Evolutionary conservation across 1,284 basidiomycete genomes (phyloP), one percentile per base, ranked within the genome.

Genomic region (Lignosus rhinocerotis): DNA sequence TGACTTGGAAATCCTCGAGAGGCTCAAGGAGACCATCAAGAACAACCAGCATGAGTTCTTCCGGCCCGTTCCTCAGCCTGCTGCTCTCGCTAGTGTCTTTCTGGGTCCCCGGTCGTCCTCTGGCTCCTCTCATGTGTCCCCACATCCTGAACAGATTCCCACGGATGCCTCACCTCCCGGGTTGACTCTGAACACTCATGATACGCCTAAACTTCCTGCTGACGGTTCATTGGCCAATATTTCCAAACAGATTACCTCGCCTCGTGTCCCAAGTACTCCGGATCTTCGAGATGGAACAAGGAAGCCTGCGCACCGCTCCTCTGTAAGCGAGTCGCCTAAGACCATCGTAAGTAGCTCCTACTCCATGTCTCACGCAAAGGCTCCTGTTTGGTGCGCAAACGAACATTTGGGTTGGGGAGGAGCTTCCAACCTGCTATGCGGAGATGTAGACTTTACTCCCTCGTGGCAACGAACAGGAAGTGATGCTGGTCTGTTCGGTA

Each of bases 1-100:
- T 66, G 88, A 90, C 73, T 78, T 90, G 60, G 86, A 88, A 69
- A 80, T 84, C 46, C 78, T 90, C 59, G 84, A 90, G 72, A 83
- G 83, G 56, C 81, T 91, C 69, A 91, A 91, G 71, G 75, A 82
- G 39, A 76, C 81, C 54, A 90, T 91, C 72, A 87, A 84, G 68
- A 80, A 76, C 41, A 82, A 83, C 55, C 88, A 91, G 66, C 88
- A 91, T 69, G 82, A 86, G 53, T 75, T 84, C 62, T 91, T 83
- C 68, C 81, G 81, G 38, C 81, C 88, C 31, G 69, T 82, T 53
- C 87, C 88, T 41, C 80, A 84, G 61, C 89, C 88, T 43, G 75
- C 76, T 32, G 80, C 79, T 55, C 80, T 91, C 47, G 85, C 83
- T 43, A 78, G 76, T 58, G 73, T 88, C 59, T 90, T 86, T 72